Evolutionary conservation across 495 filamentous ascomycete species (phyloP).

Genomic region (Penicillium pulvis): DNA sequence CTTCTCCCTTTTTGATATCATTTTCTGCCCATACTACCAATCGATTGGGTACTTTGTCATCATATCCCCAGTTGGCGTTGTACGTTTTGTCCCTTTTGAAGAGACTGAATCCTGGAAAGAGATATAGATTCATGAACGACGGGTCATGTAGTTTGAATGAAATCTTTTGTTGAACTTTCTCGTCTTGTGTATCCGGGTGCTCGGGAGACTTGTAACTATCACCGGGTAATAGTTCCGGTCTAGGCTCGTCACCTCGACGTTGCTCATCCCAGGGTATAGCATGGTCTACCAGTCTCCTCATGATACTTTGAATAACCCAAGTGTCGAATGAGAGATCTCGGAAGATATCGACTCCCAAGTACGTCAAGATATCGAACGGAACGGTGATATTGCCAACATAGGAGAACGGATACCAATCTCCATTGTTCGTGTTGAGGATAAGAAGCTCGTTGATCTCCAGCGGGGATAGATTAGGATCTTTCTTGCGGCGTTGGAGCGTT

Average conservation of each 20-base stretch:
- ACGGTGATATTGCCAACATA: constrained; percentile 37
- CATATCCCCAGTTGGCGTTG: constrained; percentile 34
- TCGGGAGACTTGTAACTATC: constrained; percentile 18
- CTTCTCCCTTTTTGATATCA: constrained; percentile 27
- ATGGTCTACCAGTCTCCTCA: constrained; percentile 34
- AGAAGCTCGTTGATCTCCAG: constrained; percentile 40
- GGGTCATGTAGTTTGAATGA: constrained; percentile 20
- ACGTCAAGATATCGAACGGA: constrained; percentile 37
- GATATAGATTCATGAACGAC: constrained; percentile 28
- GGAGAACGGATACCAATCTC: constrained; percentile 33
- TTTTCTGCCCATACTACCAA: constrained; percentile 31
- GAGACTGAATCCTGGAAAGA: constrained; percentile 36
- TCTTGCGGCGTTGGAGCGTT: constrained; percentile 33
- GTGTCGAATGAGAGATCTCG: constrained; percentile 40
- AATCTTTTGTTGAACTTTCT: constrained; percentile 2
- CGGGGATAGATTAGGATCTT: constrained; percentile 24
- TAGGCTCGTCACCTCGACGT: constrained; percentile 15
- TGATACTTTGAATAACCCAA: constrained; percentile 38
- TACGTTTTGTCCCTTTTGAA: constrained; percentile 31
- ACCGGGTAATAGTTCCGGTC: not conserved
- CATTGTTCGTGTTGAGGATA: constrained; percentile 21
- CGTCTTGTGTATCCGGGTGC: constrained; percentile 11
- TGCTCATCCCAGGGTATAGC: constrained; percentile 30
- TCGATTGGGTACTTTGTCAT: constrained; percentile 29
- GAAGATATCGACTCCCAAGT: constrained; percentile 44